These are phyloP conservation scores for Salix purpurea DNA, from an alignment of 345 rosid species.

Conservation along the genomic window DNA sequence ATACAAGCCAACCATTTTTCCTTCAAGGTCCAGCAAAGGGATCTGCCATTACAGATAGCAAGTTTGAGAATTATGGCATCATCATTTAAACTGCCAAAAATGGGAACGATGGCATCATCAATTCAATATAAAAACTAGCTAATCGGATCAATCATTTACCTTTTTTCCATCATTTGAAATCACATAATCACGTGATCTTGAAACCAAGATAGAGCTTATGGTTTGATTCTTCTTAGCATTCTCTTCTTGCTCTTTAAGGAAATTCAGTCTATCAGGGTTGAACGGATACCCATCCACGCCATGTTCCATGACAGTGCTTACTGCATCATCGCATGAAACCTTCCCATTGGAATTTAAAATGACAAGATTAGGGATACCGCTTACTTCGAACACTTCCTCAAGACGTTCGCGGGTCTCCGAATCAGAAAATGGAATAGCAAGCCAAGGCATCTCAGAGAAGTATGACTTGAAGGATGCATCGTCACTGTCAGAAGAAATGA, in stretches of 20 bases:
- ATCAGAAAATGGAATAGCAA: constrained; percentile 37
- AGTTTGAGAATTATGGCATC: neutral
- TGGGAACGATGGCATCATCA: neutral
- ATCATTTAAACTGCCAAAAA: neutral
- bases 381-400: constrained; percentile 29
- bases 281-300: constrained; percentile 37
- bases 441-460: constrained; percentile 42
- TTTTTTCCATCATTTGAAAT: constrained; percentile 26
- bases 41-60: constrained; percentile 29
- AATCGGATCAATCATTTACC: constrained; percentile 10
- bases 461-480: constrained; percentile 26
- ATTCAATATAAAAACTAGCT: neutral
- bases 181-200: constrained; percentile 25
- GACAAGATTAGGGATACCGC: constrained; percentile 25
- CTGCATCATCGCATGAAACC: constrained; percentile 16
- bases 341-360: constrained; percentile 22
- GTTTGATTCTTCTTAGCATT: constrained; percentile 32
- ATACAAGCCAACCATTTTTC: constrained; percentile 59
- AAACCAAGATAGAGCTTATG: constrained; percentile 24
- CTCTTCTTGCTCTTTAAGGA: constrained; percentile 25
- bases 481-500: constrained; percentile 30
- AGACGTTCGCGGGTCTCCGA: constrained; percentile 9
- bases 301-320: constrained; percentile 14
- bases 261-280: constrained; percentile 12
- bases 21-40: constrained; percentile 59